Percentiles rank a stretch among this genome's conserved stretches.
These are phyloP conservation scores for Diaporthe vaccinii DNA, from an alignment of 2,329 filamentous ascomycete genomes.

Conservation along the genomic window DNA sequence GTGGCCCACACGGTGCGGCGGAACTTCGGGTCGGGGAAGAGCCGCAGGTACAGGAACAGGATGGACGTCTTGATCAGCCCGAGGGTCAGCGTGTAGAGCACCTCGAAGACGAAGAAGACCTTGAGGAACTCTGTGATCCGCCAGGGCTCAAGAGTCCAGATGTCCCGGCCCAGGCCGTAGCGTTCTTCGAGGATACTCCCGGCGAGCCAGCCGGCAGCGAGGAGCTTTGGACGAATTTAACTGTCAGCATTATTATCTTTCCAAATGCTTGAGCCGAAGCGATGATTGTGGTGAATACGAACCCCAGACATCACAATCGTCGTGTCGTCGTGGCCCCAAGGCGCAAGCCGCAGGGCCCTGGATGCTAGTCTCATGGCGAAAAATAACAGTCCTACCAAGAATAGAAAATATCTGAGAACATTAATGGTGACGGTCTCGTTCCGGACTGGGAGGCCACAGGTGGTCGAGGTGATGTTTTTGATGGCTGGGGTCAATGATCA, in stretches of 20 bases:
- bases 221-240: neutral
- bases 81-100: slow-evolving; percentile 37
- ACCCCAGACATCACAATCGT: slow-evolving; percentile 23
- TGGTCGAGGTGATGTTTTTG: slow-evolving; percentile 28
- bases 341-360: neutral
- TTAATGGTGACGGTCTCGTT: neutral
- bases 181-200: slow-evolving; percentile 52
- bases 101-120: slow-evolving; percentile 46
- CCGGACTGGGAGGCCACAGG: neutral
- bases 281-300: neutral
- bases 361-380: slow-evolving; percentile 18
- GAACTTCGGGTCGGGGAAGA: slow-evolving; percentile 7
- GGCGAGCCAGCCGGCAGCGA: neutral
- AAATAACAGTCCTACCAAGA: slow-evolving; percentile 48
- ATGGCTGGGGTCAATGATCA: neutral
- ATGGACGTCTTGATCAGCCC: slow-evolving; percentile 28
- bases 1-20: slow-evolving; percentile 34
- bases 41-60: slow-evolving; percentile 30
- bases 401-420: slow-evolving; percentile 43
- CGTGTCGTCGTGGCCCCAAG: slow-evolving; percentile 30
- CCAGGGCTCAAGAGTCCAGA: slow-evolving; percentile 41
- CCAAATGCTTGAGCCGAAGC: neutral
- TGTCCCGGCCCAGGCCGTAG: slow-evolving; percentile 41
- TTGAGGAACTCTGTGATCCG: slow-evolving; percentile 37
- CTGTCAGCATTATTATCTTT: neutral